Base-by-base conservation (phyloP, 768 basidiomycete genomes). In the Boletus insuetus region DNA sequence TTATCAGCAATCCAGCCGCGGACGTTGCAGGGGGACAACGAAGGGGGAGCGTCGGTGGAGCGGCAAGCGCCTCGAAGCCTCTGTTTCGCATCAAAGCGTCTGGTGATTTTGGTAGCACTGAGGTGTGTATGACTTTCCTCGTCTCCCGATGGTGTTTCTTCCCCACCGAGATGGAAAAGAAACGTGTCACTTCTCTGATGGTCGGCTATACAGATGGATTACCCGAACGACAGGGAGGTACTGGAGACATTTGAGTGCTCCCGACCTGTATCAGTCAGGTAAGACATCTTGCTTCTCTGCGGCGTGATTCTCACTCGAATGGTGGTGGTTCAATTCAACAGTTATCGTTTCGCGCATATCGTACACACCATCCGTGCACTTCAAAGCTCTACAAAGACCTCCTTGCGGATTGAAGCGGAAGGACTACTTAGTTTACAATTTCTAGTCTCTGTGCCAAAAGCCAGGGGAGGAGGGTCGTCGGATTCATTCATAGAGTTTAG, bases 401-500 rank as follows among this genome's bases (percentile, higher is more conserved):
- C 93, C 0, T 70, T 98, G 42, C 81, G 94, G 34, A 93, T 97
- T 20, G 91, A 95, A 61, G 77, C 80, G 20, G 82, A 84, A 49
- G 96, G 96, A 0, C 71, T 94, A 42, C 74, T 98, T 37, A 91
- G 91, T 63, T 72, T 98, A 55, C 96, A 98, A 64, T 91, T 97
- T 70, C 78, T 97, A 60, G 94, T 97, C 79, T 87, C 84, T 3
- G 34, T 78, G 73, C 43, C 77, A 72, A 73, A 67, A 29, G 63
- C 68, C 4, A 72, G 63, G 22, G 73, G 69, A 22, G 72, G 68
- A 6, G 79, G 72, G 20, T 74, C 72, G 20, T 74, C 79, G 47
- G 77, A 84, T 50, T 90, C 85, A 0, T 94, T 94, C 62, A 85
- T 96, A 48, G 94, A 96, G 64, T 95, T 94, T 67, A 80, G 88